Conservation (phyloP, 1,284 basidiomycete genomes). For the Takashimella koratensis region DNA sequence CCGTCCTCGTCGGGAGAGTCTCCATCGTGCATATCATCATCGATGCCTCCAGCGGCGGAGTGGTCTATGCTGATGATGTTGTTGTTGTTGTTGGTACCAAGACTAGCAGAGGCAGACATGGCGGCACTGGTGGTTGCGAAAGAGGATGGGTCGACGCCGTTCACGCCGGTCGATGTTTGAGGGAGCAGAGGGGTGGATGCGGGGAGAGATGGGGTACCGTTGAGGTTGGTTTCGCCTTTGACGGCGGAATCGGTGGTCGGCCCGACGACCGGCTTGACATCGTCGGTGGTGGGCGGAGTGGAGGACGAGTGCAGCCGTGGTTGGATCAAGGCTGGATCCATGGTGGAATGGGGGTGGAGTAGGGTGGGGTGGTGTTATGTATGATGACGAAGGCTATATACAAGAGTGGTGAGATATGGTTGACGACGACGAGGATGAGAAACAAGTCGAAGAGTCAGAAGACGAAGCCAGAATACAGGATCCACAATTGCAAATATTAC, state of each 20-base stretch:
- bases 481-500: too few relatives aligned
- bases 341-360: neutral
- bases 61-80: too few relatives aligned
- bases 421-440: neutral
- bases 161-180: neutral
- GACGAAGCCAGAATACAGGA: too few relatives aligned
- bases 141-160: neutral
- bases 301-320: neutral
- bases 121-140: neutral
- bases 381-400: neutral
- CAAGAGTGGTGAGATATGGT: neutral
- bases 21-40: slow-evolving; percentile 6
- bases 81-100: neutral
- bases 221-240: neutral
- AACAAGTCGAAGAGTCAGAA: neutral
- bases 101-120: neutral
- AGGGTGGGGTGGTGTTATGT: neutral
- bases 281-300: neutral
- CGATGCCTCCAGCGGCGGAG: slow-evolving; percentile 4
- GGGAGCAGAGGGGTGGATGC: neutral
- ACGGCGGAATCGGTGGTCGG: neutral
- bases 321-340: slow-evolving; percentile 19
- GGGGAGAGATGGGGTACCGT: neutral
- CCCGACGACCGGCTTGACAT: slow-evolving; percentile 6
- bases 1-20: slow-evolving; percentile 20